Evolutionary conservation across 2,329 filamentous ascomycete genomes (phyloP).

Genomic region (Chlorencoelia australis): DNA sequence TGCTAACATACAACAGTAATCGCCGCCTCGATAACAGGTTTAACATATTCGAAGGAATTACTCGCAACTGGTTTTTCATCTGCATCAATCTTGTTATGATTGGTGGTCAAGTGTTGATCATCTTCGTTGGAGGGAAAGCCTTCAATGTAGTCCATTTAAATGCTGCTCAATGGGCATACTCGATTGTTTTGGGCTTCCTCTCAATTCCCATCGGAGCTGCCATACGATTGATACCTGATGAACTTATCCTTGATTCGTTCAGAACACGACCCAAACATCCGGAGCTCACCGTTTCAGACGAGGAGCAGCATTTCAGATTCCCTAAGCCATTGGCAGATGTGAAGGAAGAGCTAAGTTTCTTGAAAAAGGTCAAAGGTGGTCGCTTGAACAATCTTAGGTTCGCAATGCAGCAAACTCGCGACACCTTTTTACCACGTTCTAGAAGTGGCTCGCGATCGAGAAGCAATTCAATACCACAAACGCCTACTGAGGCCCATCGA

Average conservation of each 20-base stretch:
- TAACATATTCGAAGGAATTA: constrained; percentile 88
- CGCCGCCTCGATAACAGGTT: constrained; percentile 88
- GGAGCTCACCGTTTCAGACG: constrained; percentile 50
- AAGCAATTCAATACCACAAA: constrained; percentile 56
- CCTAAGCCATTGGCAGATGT: constrained; percentile 65
- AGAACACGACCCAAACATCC: constrained; percentile 23
- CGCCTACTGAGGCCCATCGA: constrained; percentile 42
- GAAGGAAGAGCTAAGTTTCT: constrained; percentile 69
- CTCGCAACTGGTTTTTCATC: constrained; percentile 81
- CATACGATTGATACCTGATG: constrained; percentile 76
- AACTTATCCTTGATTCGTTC: constrained; percentile 24
- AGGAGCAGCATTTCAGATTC: constrained; percentile 55
- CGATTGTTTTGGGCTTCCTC: constrained; percentile 71
- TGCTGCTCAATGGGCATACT: constrained; percentile 76
- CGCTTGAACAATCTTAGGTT: constrained; percentile 75
- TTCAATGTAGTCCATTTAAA: constrained; percentile 58
- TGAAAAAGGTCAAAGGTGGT: constrained; percentile 72
- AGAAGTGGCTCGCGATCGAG: constrained; percentile 54
- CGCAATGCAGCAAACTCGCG: constrained; percentile 63
- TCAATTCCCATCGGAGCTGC: constrained; percentile 76
- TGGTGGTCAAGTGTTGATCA: constrained; percentile 79
- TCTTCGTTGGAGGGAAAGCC: constrained; percentile 73
- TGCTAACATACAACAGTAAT: constrained; percentile 45
- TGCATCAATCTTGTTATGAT: constrained; percentile 80
- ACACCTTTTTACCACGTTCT: constrained; percentile 53